Evolutionary conservation across 345 rosid genomes (phyloP), one percentile per base, ranked within the genome.

Genomic region (Arabis hirsuta): DNA sequence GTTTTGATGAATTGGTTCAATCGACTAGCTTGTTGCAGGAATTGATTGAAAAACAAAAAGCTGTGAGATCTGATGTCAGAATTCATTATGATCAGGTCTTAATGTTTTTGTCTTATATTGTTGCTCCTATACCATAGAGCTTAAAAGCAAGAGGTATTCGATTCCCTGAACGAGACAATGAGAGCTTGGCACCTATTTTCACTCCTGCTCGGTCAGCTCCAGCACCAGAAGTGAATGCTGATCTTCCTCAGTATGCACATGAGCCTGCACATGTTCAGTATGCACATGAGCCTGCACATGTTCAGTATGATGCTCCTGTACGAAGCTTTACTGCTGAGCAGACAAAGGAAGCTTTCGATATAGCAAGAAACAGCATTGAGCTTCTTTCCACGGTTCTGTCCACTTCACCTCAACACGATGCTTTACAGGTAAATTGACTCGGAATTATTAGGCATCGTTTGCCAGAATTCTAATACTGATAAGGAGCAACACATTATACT

Each of bases 111-210:
- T 70, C 62, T 68, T 54, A 64, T 69, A 12, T n/a, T 55, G 73
- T 9, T 66, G 20, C 16, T 65, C 26, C 38, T 62, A 11, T 41
- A 31, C 24, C 31, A 13, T 55, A 96, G 98, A 88, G 98, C 80
- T 73, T 96, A 63, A 96, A 77, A 83, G 81, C 96, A 41, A 84
- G 98, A 81, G 99, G 98, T 16, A 87, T 96, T 46, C 86, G 96
- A 10, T 96, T 96, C 80, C 98, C 99, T 58, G 99, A 96, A 46
- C 92, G 97, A 78, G 99, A 96, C 76, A 67, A 79, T 43, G 99
- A 96, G 85, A 96, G 97, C 77, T 73, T 92, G 83, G 98, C 86
- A 45, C 98, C 99, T 46, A 88, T 96, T 61, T 92, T 96, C 73
- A 96, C 98, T 6, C 99, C 97, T 73, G 83, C 98, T 71, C 88